Base-by-base conservation (phyloP, 2,329 filamentous ascomycete genomes). In the Botrytis tulipae region DNA sequence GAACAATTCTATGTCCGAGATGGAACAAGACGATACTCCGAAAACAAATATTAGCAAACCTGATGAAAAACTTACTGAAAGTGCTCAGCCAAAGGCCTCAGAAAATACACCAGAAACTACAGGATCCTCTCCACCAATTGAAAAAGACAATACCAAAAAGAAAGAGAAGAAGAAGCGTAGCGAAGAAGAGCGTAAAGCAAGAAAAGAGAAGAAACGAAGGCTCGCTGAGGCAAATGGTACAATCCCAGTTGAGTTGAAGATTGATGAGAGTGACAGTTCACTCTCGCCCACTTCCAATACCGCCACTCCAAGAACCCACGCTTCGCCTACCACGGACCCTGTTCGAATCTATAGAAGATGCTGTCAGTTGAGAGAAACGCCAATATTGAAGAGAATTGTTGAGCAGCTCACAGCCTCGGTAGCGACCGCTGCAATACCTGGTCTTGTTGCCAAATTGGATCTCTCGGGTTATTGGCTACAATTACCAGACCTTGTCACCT, bases 81-180 rank as follows among this genome's bases (percentile, higher is more conserved):
- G 85, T 67, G 79, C 83, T 2, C 80, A 82, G 73, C 84, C 83
- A 77, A 72, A 79, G 61, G 75, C 76, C 82, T 10, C 80, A 78
- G 60, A 73, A 70, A 44, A 76, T 69, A 61, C 68, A 48, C 29
- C 60, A n/a, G 42, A 72, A 40, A 18, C 25, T 29, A 20, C 20
- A 29, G 32, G 60, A 69, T 37, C 29, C 20, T 40, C 57, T n/a
- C 61, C 73, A 40, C 42, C 69, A 75, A 81, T 74, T 76, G 82
- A 80, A 25, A 81, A 80, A 48, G 84, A 83, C 46, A 85, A 83
- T 0, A 90, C 86, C 12, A 91, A 91, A 78, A 98, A 97, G 83
- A 96, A 94, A 82, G 95, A 98, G 80, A 98, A 97, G 86, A 98
- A 98, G 84, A 97, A 97, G 84, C 91, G 92, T 77, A 97, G 93